phyloP scores from a whole-genome alignment of 1,139 yeast species.

The Candida glucosophila region DNA sequence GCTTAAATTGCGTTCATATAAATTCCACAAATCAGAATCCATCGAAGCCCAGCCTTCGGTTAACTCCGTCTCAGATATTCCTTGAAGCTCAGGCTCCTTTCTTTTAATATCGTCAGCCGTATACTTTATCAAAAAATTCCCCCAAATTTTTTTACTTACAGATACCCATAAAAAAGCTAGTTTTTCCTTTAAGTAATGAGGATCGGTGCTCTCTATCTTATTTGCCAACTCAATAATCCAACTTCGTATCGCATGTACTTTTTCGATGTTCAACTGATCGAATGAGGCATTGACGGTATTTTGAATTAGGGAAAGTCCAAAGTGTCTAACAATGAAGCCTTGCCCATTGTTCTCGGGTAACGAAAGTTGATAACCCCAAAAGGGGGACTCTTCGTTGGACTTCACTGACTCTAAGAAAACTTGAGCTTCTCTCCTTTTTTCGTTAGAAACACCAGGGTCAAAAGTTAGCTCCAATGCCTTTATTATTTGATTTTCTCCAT shows the following conservation, averaged over 20 bases:
- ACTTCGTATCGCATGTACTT: slow-evolving; percentile 58
- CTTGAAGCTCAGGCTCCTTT: too few species aligned
- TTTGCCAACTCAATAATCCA: slow-evolving; percentile 80
- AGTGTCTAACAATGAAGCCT: slow-evolving; percentile 75
- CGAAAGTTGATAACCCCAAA: slow-evolving; percentile 88
- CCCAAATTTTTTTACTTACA: slow-evolving; percentile 92
- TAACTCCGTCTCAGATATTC: slow-evolving; percentile 4
- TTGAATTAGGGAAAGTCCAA: slow-evolving; percentile 75
- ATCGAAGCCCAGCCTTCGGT: slow-evolving; percentile 76
- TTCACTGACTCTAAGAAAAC: slow-evolving; percentile 69
- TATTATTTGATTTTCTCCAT: slow-evolving; percentile 61
- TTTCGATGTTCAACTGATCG: slow-evolving; percentile 51
- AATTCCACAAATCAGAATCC: slow-evolving; percentile 66
- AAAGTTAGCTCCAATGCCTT: slow-evolving; percentile 75
- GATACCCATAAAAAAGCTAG: slow-evolving; percentile 87
- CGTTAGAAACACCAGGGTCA: slow-evolving; percentile 59
- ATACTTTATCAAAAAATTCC: slow-evolving; percentile 37
- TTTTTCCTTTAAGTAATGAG: slow-evolving; percentile 86
- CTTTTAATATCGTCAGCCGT: too few species aligned
- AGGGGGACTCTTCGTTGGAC: slow-evolving; percentile 74
- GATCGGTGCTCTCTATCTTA: slow-evolving; percentile 56
- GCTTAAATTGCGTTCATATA: slow-evolving; percentile 62
- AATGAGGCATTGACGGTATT: slow-evolving; percentile 55
- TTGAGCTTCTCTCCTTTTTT: slow-evolving; percentile 61
- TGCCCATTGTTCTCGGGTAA: slow-evolving; percentile 50